A percentile compares a stretch with the other conserved stretches of the same genome.
Evolutionary conservation across 2,329 filamentous ascomycete genomes (phyloP).

Genomic region (Chaetomium strumarium): DNA sequence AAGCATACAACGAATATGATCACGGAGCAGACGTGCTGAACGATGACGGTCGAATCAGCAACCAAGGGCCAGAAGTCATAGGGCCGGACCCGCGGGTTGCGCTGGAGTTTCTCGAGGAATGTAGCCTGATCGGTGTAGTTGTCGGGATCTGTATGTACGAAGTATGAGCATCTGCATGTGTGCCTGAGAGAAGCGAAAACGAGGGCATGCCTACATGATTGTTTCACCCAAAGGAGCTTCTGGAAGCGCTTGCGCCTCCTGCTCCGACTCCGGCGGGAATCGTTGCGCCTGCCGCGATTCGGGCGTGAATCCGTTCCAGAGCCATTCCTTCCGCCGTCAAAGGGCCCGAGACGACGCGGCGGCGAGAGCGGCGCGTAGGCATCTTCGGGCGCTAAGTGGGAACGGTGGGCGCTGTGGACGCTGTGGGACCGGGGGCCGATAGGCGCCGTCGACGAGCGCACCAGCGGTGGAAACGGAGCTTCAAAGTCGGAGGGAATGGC

Average conservation of each 20-base stretch:
- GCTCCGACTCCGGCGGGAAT: conserved; percentile 55
- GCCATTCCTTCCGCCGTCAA: conserved; percentile 32
- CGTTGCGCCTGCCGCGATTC: conserved; percentile 40
- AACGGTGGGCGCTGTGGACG: conserved; percentile 54
- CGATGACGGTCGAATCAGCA: conserved; percentile 89
- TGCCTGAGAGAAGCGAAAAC: neutral
- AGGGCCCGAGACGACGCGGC: conserved; percentile 46
- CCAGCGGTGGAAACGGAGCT: conserved; percentile 28
- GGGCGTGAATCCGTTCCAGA: conserved; percentile 32
- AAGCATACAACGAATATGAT: conserved; percentile 94
- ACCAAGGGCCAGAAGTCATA: conserved; percentile 99
- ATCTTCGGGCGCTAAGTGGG: conserved; percentile 76
- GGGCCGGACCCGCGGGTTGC: conserved; percentile 85
- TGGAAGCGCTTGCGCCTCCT: conserved; percentile 75
- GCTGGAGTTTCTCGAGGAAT: conserved; percentile 91
- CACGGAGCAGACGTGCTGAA: conserved; percentile 93
- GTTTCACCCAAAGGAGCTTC: conserved; percentile 97
- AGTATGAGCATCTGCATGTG: neutral
- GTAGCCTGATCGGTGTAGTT: conserved; percentile 98
- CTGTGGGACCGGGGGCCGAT: conserved; percentile 33
- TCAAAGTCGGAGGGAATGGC: conserved; percentile 26
- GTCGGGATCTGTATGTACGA: conserved; percentile 65
- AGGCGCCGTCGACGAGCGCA: conserved; percentile 38
- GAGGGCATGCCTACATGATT: conserved; percentile 61
- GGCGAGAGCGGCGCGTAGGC: conserved; percentile 63